A percentile compares a stretch with the other conserved stretches of the same genome.
Evolutionary conservation across 805 yeast genomes (phyloP).

Genomic region (Candida chauliodis): DNA sequence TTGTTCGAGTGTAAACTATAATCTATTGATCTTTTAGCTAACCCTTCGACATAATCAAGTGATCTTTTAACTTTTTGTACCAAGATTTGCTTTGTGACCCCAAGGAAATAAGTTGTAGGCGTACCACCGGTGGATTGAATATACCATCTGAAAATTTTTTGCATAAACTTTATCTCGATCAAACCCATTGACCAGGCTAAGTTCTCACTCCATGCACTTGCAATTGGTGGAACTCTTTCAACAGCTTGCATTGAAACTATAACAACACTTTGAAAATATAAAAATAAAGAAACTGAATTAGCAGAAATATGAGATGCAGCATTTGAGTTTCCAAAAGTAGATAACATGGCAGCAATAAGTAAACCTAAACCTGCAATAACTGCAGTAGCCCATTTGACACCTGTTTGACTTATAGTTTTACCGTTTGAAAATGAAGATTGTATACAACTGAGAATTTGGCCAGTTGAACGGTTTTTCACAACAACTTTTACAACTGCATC

Average conservation of each 20-base stretch:
- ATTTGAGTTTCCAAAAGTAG: slow-evolving; percentile 81
- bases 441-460: slow-evolving; percentile 61
- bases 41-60: slow-evolving; percentile 24
- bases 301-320: slow-evolving; percentile 90
- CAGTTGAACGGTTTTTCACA: slow-evolving; percentile 39
- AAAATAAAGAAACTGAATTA: slow-evolving; percentile 76
- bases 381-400: slow-evolving; percentile 93
- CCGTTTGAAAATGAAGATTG: slow-evolving; percentile 75
- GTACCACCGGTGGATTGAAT: slow-evolving; percentile 86
- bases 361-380: slow-evolving; percentile 86
- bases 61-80: slow-evolving; percentile 64
- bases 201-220: slow-evolving; percentile 88
- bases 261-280: slow-evolving; percentile 86
- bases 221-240: slow-evolving; percentile 86
- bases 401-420: slow-evolving; percentile 73
- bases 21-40: slow-evolving; percentile 32
- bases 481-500: slow-evolving; percentile 71
- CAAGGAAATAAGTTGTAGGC: slow-evolving; percentile 65
- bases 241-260: slow-evolving; percentile 83
- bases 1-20: slow-evolving; percentile 47
- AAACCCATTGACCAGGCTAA: slow-evolving; percentile 95
- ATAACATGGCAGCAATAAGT: slow-evolving; percentile 73
- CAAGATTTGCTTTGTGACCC: slow-evolving; percentile 61
- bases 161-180: slow-evolving; percentile 77
- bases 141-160: slow-evolving; percentile 78